Conservation (phyloP, 2,329 filamentous ascomycete genomes). For the Orbilia ellipsospora region DNA sequence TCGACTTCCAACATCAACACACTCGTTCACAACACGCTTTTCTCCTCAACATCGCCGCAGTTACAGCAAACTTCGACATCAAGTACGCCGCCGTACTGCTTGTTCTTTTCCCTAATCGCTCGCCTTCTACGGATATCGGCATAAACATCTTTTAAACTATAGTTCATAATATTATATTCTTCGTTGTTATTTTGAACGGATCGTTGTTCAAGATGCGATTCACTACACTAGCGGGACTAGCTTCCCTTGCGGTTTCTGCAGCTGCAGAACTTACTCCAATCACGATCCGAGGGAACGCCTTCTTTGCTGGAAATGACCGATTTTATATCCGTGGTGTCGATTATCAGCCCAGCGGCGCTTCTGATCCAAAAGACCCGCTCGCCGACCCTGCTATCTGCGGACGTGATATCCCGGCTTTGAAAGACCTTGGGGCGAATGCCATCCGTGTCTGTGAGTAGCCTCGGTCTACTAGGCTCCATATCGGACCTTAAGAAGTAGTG, state of each 20-base stretch:
- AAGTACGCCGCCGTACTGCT: conserved; percentile 1
- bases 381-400: conserved; percentile 76
- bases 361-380: conserved; percentile 76
- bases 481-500: not conserved
- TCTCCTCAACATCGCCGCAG: not conserved
- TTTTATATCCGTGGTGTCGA: conserved; percentile 73
- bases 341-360: conserved; percentile 74
- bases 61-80: not conserved
- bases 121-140: not conserved
- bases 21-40: conserved; percentile 42
- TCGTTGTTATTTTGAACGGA: not conserved
- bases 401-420: conserved; percentile 83
- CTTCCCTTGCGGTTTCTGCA: conserved; percentile 57
- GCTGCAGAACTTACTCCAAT: conserved; percentile 46
- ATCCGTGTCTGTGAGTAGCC: conserved; percentile 75
- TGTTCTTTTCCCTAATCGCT: not conserved
- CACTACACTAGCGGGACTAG: conserved; percentile 70
- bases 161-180: conserved; percentile 13
- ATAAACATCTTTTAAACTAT: not conserved
- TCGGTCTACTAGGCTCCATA: not conserved
- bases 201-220: conserved; percentile 59
- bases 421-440: conserved; percentile 87
- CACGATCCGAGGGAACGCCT: conserved; percentile 63
- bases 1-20: conserved; percentile 20
- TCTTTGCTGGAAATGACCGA: conserved; percentile 72